Conservation (phyloP, 1,139 yeast species). For the Scheffersomyces quercinus region DNA sequence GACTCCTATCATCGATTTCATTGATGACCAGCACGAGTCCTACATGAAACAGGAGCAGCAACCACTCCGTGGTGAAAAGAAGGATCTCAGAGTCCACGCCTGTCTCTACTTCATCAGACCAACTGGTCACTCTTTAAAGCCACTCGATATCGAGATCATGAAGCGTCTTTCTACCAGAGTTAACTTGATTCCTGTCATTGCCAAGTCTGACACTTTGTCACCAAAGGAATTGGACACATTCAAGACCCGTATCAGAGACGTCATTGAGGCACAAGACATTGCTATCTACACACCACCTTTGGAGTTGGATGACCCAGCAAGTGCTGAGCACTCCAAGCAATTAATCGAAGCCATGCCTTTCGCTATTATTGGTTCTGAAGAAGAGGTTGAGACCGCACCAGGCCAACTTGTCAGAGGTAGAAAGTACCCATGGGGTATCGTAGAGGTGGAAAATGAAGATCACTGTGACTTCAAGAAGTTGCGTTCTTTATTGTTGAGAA, state of each 20-base stretch:
- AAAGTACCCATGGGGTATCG: conserved; percentile 96
- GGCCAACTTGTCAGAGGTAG: conserved; percentile 86
- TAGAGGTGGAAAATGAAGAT: conserved; percentile 92
- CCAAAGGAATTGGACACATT: conserved; percentile 79
- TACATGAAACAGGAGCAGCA: conserved; percentile 97
- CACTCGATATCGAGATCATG: conserved; percentile 93
- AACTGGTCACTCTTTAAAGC: conserved; percentile 92
- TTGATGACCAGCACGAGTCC: conserved; percentile 95
- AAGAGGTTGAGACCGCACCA: conserved; percentile 73
- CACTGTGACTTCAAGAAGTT: conserved; percentile 95
- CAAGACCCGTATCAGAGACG: conserved; percentile 85
- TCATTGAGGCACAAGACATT: conserved; percentile 89
- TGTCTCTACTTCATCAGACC: conserved; percentile 95
- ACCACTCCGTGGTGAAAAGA: conserved; percentile 68
- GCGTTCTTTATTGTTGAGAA: conserved; percentile 83
- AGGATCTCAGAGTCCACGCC: conserved; percentile 92
- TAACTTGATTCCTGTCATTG: conserved; percentile 91
- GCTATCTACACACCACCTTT: conserved; percentile 87
- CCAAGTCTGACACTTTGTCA: conserved; percentile 91
- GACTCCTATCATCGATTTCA: conserved; percentile 90
- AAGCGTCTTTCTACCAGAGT: conserved; percentile 84
- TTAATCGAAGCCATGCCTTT: conserved; percentile 92
- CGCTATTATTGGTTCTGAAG: conserved; percentile 89
- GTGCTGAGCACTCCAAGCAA: conserved; percentile 79
- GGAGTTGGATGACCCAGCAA: conserved; percentile 70